Evolutionary conservation across 2,329 filamentous ascomycete species (phyloP).

Genomic region (Tothia fuscella): DNA sequence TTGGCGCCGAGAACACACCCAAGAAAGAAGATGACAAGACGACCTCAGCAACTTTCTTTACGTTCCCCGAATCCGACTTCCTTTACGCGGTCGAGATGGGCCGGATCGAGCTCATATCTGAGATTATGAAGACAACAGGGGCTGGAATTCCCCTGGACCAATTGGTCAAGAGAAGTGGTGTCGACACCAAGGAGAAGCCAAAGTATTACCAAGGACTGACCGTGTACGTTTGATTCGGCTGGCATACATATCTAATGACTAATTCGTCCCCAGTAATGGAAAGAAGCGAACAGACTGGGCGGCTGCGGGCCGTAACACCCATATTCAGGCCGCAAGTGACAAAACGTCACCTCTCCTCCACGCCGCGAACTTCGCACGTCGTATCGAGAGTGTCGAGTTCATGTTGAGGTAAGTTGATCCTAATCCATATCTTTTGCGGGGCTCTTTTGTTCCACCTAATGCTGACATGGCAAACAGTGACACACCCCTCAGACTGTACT

Average conservation of each 20-base stretch:
- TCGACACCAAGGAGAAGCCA: conserved; percentile 52
- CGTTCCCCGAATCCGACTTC: conserved; percentile 21
- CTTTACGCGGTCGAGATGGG: conserved; percentile 32
- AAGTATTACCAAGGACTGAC: conserved; percentile 66
- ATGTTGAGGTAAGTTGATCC: no score
- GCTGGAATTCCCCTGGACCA: conserved; percentile 57
- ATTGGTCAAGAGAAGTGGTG: conserved; percentile 53
- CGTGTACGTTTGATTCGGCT: no score
- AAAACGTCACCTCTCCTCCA: conserved; percentile 48
- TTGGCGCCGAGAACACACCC: conserved; percentile 31
- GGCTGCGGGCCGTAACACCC: conserved; percentile 40
- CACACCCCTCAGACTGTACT: conserved; percentile 53
- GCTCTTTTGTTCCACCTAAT: no score
- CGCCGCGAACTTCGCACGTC: conserved; percentile 45
- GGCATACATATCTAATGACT: no score
- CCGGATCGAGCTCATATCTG: conserved; percentile 45
- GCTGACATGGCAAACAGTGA: no score
- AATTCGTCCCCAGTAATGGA: no score
- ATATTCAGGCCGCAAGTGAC: conserved; percentile 10
- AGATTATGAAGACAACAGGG: conserved; percentile 54
- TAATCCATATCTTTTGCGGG: no score
- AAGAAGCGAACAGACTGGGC: conserved; percentile 68
- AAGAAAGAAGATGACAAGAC: background rate
- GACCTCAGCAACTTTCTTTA: conserved; percentile 14
- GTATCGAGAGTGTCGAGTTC: conserved; percentile 61